Base-by-base conservation (phyloP, 345 rosid genomes). In the Sisymbrium altissimum region DNA sequence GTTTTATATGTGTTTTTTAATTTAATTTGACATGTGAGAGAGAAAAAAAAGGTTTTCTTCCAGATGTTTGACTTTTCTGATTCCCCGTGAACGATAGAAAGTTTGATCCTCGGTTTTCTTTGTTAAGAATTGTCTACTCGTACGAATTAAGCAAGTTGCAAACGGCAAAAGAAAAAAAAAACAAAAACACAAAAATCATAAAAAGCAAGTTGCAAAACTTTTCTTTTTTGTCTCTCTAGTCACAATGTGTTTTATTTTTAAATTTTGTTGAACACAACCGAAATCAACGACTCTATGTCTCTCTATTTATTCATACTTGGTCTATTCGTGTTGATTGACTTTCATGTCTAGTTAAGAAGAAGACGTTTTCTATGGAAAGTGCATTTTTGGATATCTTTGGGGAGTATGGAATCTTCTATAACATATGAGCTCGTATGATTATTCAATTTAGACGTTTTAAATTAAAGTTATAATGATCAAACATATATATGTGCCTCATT, bases 1-100 rank as follows among this genome's bases (percentile, higher is more conserved):
- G 32, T 39, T 9, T 39, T 9, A 11, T 9, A 33, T 5, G 57
- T 12, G 3, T 27, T 23, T 8, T 35, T 45, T 56, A 5, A 19
- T 53, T 57, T 12, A 9, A 11, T 60, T 32, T 63, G 23, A 40
- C 74, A 75, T 61, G 56, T 60, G 74, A 60, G 9, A 30, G 9
- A 32, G 3, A 52, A 11, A 30, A 11, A 32, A 30, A 12, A 17
- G 10, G 38, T 44, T 67, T 25, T 61, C 35, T 61, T 75, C 74
- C 40, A 33, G 70, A 68, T 59, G 63, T 61, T 61, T 52, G 79
- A 75, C 56, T 52, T 75, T 75, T 61, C 15, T 32, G 41, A 40
- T 49, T 43, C 6, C 4, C 61, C 33, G 14, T 66, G 67, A 59
- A 67, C 14, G 5, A 66, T 55, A 15, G 29, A 38, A 21, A 23